Base-by-base conservation (phyloP, 2,329 filamentous ascomycete genomes). In the Aspergillus persii region DNA sequence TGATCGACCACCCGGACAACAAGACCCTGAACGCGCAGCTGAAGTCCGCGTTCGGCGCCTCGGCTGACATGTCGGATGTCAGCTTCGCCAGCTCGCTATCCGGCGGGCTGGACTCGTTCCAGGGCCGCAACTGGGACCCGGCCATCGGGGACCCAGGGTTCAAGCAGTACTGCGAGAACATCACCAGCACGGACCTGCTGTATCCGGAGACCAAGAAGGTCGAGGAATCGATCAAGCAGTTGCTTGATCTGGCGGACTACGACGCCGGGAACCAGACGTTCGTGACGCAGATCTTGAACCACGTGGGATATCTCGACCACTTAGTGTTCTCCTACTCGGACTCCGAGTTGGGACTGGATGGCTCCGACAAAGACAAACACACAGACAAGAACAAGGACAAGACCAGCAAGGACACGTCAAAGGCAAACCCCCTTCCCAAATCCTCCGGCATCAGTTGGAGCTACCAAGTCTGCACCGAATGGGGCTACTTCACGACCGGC, bases 401-500 rank as follows among this genome's bases (percentile, higher is more conserved):
- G 18, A 9, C 11, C 29, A 8, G 15, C 8, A 47, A 15, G 6
- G 2, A 55, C 3, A 18, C 15, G 30, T 12, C 33, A 3, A 5
- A 12, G 12, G 7, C n/a, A 15, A 39, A 12, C 3, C 44, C 59
- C 5, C 63, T 67, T 6, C 23, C 54, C 23, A 62, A 62, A 50
- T 46, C 44, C 29, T 49, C 54, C n/a, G 84, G 79, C 77, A 74
- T 80, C 29, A 71, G 76, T 56, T 88, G 86, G 86, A 73, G 76
- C 18, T 88, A 86, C 66, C 85, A 86, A 68, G 81, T 82, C 57
- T 83, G 81, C 70, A 80, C 77, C 0, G 74, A 82, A 81, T 95
- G 90, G 90, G 91, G 91, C 8, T 95, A 86, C 75, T 85, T 93
- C 53, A 84, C 88, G 64, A 91, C 89, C 0, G 91, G 91, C 51